Conservation (phyloP, 495 filamentous ascomycete genomes). For the Penicillium fimorum region DNA sequence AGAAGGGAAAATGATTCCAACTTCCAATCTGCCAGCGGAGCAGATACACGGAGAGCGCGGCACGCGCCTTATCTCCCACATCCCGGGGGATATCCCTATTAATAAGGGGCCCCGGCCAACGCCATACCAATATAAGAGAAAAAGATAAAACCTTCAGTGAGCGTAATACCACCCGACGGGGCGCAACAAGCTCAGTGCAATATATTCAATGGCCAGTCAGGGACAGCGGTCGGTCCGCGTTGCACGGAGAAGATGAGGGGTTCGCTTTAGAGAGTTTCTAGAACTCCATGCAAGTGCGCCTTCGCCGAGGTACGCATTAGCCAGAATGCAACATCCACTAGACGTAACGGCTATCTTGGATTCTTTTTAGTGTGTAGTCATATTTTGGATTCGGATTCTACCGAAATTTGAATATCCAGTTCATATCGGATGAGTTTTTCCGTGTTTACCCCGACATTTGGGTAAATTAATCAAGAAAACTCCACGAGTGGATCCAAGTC, state of each 20-base stretch:
- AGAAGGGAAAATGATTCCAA: conserved; percentile 1
- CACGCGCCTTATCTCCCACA: not conserved
- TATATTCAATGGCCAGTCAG: not conserved
- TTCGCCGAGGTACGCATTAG: conserved; percentile 10
- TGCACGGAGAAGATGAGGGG: conserved; percentile 19
- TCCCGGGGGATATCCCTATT: conserved; percentile 5
- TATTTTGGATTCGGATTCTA: not conserved
- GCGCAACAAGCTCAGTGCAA: not conserved
- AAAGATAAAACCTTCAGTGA: not conserved
- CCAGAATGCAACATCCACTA: conserved; percentile 11
- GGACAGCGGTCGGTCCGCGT: conserved; percentile 9
- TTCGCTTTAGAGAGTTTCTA: conserved; percentile 12
- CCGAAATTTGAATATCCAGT: not conserved
- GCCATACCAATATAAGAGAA: not conserved
- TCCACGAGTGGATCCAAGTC: not conserved
- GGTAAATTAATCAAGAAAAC: not conserved
- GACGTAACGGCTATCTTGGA: not conserved
- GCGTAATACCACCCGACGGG: conserved; percentile 12
- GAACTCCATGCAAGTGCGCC: conserved; percentile 10
- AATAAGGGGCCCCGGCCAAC: not conserved
- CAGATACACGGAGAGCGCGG: not conserved
- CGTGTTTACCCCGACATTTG: conserved; percentile 6
- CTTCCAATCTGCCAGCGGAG: not conserved
- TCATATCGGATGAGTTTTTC: not conserved
- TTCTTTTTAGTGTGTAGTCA: not conserved